Conservation (phyloP, 1,139 yeast species). For the Taphrina communis region DNA sequence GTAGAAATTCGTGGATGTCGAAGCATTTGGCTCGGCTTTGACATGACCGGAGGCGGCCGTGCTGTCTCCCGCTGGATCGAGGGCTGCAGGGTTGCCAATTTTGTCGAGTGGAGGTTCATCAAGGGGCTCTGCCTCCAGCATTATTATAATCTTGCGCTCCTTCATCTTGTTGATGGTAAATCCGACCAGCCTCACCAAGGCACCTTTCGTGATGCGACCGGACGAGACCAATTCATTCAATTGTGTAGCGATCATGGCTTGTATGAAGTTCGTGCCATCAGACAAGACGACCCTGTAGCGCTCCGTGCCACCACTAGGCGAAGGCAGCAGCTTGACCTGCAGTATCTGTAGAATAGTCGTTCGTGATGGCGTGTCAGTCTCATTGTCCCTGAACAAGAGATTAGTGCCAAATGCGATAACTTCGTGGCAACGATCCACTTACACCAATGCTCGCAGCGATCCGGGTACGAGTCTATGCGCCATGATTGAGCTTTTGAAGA, state of each 20-base stretch:
- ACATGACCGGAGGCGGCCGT: conserved; percentile 26
- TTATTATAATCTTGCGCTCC: conserved; percentile 42
- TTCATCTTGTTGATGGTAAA: conserved; percentile 44
- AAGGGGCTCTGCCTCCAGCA: conserved; percentile 43
- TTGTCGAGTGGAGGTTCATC: conserved; percentile 43
- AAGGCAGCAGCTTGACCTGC: conserved; percentile 44
- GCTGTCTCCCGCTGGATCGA: conserved; percentile 24
- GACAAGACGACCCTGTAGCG: conserved; percentile 47
- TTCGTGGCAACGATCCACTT: neutral
- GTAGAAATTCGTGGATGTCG: conserved; percentile 40
- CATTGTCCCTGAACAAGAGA: neutral
- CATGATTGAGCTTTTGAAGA: neutral
- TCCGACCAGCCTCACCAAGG: conserved; percentile 44
- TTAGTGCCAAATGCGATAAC: no score
- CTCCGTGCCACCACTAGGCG: conserved; percentile 39
- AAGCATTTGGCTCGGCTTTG: conserved; percentile 38
- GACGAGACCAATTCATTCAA: conserved; percentile 43
- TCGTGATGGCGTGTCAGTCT: conserved; percentile 10
- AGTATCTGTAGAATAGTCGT: conserved; percentile 45
- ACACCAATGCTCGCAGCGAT: conserved; percentile 28
- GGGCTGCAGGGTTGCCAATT: conserved; percentile 43
- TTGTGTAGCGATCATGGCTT: conserved; percentile 46
- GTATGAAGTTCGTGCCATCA: conserved; percentile 46
- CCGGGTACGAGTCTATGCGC: conserved; percentile 31
- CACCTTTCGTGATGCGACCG: conserved; percentile 43